Evolutionary conservation across 2,329 filamentous ascomycete genomes (phyloP), one percentile per base, ranked within the genome.

Genomic region (Fusarium nelsonii): DNA sequence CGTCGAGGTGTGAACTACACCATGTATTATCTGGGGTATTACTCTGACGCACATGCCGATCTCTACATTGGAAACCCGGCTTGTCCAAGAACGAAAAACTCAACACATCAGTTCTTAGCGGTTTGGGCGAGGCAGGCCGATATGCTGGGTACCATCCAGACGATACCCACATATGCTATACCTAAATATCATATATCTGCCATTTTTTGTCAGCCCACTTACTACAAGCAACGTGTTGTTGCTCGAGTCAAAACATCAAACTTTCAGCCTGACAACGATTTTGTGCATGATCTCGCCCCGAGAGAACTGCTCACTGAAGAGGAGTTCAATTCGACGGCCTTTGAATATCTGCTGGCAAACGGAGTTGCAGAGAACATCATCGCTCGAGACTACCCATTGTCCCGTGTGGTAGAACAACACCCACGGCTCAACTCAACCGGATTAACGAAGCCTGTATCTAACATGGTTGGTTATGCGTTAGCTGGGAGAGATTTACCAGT

Each of bases 11-110:
- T 73, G 6, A 58, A 73, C 1, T 81, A 72, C 26, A 68, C 68
- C 0, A 77, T 81, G 40, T 67, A 77, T 1, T 86, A 85, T 50
- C 75, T 84, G 3, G 84, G 84, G 0, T 86, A 82, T 28, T 76
- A 76, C 14, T 70, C 78, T 2, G 74, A 77, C 4, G 60, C 80
- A 0, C 76, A 74, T 2, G 70, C 74, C 0, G 79, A 79, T 61
- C 69, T 69, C 70, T 63, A 77, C 34, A 53, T 86, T 15, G 40
- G 60, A 71, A 61, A 75, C 68, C 16, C 60, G 0, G 33, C 61
- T 0, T 86, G 84, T 28, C 6, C 34, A 0, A 72, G 14, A 10
- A 62, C 76, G 0, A 57, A 67, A 1, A 77, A 79, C 10, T 53
- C 68, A 1, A 58, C 50, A 0, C 77, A 84, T 20, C 81, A 80